phyloP scores from a whole-genome alignment of 1,284 basidiomycete species.

The Kalmanozyma brasiliensis region DNA sequence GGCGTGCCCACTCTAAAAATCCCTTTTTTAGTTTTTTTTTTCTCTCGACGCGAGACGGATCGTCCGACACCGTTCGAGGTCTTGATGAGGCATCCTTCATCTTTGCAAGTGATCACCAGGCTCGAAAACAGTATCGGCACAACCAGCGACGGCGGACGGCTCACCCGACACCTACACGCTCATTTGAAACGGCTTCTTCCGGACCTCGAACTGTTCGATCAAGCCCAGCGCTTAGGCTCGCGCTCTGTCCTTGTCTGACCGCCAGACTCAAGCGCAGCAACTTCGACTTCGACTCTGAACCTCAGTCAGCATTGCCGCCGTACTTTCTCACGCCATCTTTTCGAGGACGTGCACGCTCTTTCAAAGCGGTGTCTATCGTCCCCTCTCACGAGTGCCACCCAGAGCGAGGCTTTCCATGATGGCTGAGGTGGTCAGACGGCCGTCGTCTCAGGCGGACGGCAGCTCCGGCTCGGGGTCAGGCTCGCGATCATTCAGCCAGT shows the following conservation, averaged over 20 bases:
- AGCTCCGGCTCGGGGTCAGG: conserved; percentile 31
- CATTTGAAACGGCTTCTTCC: too few species aligned
- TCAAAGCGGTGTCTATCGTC: background rate
- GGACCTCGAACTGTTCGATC: too few species aligned
- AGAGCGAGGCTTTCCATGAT: conserved; percentile 8
- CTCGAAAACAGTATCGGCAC: background rate
- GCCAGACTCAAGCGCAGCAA: too few species aligned
- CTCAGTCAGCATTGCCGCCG: background rate
- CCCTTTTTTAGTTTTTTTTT: conserved; percentile 1
- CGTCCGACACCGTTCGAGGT: conserved; percentile 20
- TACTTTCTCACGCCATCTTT: too few species aligned
- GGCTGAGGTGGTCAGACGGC: conserved; percentile 44
- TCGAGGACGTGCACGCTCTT: too few species aligned
- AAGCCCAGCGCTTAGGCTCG: too few species aligned
- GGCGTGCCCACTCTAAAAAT: background rate
- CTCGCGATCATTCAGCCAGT: conserved; percentile 39
- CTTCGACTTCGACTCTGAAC: background rate
- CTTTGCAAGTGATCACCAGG: background rate
- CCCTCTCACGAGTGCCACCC: background rate
- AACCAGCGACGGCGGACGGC: background rate
- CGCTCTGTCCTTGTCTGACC: too few species aligned
- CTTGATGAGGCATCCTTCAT: too few species aligned
- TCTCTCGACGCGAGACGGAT: conserved; percentile 6
- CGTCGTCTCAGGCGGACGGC: conserved; percentile 24
- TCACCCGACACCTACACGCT: background rate